Conservation (phyloP, 2,329 filamentous ascomycete species). For the Ophiostoma himal-ulmi region DNA sequence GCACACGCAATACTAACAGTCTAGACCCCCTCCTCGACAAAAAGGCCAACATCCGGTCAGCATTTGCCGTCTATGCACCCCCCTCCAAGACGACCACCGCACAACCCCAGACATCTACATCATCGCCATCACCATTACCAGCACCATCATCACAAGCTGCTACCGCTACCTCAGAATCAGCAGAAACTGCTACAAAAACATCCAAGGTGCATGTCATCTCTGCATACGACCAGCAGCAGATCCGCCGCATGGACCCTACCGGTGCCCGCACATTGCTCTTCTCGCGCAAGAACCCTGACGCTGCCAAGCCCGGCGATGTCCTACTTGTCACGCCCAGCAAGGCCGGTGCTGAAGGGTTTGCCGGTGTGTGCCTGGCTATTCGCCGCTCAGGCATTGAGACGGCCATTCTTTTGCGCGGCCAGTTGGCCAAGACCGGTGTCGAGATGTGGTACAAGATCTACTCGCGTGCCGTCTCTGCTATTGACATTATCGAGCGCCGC, state of each 20-base stretch:
- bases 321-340: conserved; percentile 81
- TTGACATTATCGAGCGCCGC: conserved; percentile 86
- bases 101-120: conserved; percentile 20
- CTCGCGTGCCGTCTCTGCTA: conserved; percentile 78
- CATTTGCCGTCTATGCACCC: conserved; percentile 45
- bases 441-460: conserved; percentile 99
- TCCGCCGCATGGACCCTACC: conserved; percentile 72
- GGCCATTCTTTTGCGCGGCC: conserved; percentile 76
- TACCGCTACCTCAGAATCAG: conserved; percentile 20
- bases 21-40: conserved; percentile 24
- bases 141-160: conserved; percentile 1
- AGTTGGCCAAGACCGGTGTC: conserved; percentile 78
- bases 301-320: conserved; percentile 80
- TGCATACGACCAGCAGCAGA: conserved; percentile 61
- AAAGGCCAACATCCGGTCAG: conserved; percentile 33
- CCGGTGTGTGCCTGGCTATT: conserved; percentile 82
- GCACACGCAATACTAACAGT: conserved; percentile 13
- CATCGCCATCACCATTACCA: conserved; percentile 19
- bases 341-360: conserved; percentile 74
- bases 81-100: conserved; percentile 18
- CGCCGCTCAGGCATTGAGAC: conserved; percentile 84
- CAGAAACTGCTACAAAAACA: neutral
- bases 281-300: conserved; percentile 67
- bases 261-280: conserved; percentile 80
- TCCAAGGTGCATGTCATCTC: conserved; percentile 53